A percentile compares a stretch with the other conserved stretches of the same genome.
phyloP scores from a whole-genome alignment of 2,329 filamentous ascomycete species.

The Cephalotrichum gorgonifer region DNA sequence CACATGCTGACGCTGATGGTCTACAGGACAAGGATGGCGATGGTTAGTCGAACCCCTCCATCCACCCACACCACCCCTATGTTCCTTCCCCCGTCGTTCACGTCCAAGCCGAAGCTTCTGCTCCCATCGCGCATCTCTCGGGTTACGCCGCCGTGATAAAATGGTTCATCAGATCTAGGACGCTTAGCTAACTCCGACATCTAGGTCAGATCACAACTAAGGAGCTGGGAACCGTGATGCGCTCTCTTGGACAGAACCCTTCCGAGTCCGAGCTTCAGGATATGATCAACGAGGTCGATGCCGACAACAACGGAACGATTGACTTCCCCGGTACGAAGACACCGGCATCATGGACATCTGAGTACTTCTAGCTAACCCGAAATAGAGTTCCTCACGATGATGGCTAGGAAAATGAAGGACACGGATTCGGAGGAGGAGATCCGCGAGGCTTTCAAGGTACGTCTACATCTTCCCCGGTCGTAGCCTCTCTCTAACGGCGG shows the following conservation, averaged over 20 bases:
- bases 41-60: slow-evolving; percentile 50
- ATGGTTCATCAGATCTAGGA: background rate
- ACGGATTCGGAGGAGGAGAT: slow-evolving; percentile 89
- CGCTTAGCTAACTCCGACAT: slow-evolving; percentile 4
- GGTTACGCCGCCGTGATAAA: background rate
- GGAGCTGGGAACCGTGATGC: slow-evolving; percentile 84
- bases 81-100: background rate
- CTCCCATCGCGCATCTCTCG: background rate
- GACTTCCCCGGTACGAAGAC: slow-evolving; percentile 68
- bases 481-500: background rate
- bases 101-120: background rate
- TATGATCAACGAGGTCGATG: slow-evolving; percentile 91
- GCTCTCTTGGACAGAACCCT: slow-evolving; percentile 80
- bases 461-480: background rate
- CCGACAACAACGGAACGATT: slow-evolving; percentile 87
- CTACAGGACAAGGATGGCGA: slow-evolving; percentile 79
- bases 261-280: slow-evolving; percentile 85
- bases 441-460: slow-evolving; percentile 76
- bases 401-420: slow-evolving; percentile 91
- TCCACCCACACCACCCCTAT: background rate
- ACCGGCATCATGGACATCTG: background rate
- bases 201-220: slow-evolving; percentile 85
- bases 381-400: slow-evolving; percentile 82
- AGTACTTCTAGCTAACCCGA: slow-evolving; percentile 11
- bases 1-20: slow-evolving; percentile 2